Percentiles rank a stretch among this genome's conserved stretches.
Conservation (phyloP, 768 basidiomycete genomes). For the Lentinula boryana region DNA sequence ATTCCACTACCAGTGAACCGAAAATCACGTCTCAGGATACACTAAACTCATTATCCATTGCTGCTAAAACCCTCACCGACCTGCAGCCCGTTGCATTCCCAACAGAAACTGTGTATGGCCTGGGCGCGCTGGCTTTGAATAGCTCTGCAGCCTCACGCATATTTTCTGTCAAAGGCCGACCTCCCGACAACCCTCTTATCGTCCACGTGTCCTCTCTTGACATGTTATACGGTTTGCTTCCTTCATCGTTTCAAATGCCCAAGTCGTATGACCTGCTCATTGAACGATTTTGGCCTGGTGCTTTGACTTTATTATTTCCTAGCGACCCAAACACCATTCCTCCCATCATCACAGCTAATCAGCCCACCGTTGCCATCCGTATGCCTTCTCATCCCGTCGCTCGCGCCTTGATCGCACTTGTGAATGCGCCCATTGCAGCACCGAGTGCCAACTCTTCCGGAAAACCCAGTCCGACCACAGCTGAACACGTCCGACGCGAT, state of each 20-base stretch:
- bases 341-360: conserved; percentile 70
- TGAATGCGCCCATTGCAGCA: conserved; percentile 79
- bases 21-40: conserved; percentile 46
- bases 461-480: conserved; percentile 88
- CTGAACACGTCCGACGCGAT: conserved; percentile 79
- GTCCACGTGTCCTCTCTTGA: conserved; percentile 83
- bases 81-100: conserved; percentile 78
- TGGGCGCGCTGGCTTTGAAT: conserved; percentile 82
- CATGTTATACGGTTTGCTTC: conserved; percentile 79
- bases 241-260: conserved; percentile 55
- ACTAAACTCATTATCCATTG: conserved; percentile 44
- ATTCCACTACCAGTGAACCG: conserved; percentile 35
- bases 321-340: conserved; percentile 57
- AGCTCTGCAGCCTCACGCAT: conserved; percentile 62
- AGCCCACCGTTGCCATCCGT: conserved; percentile 80
- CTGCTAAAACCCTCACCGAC: conserved; percentile 47
- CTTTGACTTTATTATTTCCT: conserved; percentile 89
- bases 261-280: conserved; percentile 69
- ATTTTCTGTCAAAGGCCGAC: conserved; percentile 86
- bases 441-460: conserved; percentile 95
- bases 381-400: conserved; percentile 96
- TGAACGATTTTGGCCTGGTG: conserved; percentile 89
- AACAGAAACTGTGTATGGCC: conserved; percentile 97
- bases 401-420: conserved; percentile 74
- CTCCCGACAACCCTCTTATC: conserved; percentile 95